phyloP scores from a whole-genome alignment of 73 alveolate species.

The Durusdinium trenchii region DNA sequence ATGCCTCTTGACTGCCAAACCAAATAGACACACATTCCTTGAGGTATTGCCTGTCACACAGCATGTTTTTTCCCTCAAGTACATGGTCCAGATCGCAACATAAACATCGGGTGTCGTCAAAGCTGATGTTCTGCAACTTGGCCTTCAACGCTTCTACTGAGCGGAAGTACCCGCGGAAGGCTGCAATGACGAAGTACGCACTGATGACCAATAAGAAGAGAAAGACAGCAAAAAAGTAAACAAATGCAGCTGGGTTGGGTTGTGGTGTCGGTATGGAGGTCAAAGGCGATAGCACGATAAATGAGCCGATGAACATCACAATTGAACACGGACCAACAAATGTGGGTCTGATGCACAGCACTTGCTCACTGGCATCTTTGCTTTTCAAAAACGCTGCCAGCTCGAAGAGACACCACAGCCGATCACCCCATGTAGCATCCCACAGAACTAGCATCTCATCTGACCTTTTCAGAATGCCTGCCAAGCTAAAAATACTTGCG shows the following conservation, averaged over 20 bases:
- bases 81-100: neutral
- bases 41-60: neutral
- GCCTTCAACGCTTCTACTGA: neutral
- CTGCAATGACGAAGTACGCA: too few species aligned
- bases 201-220: too few species aligned
- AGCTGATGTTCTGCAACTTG: neutral
- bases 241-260: too few species aligned
- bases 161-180: conserved; percentile 4
- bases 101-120: neutral
- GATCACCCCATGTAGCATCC: conserved; percentile 16
- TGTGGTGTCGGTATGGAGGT: too few species aligned
- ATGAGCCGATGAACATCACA: too few species aligned
- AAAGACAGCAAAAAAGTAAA: too few species aligned
- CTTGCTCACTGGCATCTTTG: too few species aligned
- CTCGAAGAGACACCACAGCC: conserved; percentile 35
- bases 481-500: neutral
- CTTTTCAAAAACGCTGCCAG: too few species aligned
- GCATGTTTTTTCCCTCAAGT: neutral
- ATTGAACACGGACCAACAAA: too few species aligned
- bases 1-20: conserved; percentile 16
- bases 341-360: too few species aligned
- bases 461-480: neutral
- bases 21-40: conserved; percentile 1
- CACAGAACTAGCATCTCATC: conserved; percentile 18
- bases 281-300: too few species aligned